Base-by-base conservation (phyloP, 768 basidiomycete species). In the Trametopsis cervina region DNA sequence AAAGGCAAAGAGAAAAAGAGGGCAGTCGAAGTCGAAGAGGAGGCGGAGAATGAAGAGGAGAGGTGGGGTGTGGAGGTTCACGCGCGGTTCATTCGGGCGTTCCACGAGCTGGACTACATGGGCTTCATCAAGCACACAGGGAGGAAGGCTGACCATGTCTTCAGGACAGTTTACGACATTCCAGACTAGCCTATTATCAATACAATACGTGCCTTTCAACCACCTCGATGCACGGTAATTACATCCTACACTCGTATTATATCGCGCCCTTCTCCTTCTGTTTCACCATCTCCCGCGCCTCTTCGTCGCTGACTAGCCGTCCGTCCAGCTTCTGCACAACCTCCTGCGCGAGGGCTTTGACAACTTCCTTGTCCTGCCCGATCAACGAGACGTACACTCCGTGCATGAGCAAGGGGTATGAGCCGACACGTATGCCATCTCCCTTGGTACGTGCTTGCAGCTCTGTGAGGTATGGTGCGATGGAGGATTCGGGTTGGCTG, bases 351-450 rank as follows among this genome's bases (percentile, higher is more conserved):
- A 85, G 67, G 29, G 75, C 71, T 15, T 68, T 69, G 4, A 87
- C 65, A 53, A 73, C 71, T 23, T 69, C 61, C 53, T 67, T 68
- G 40, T 72, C 58, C 23, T 57, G 63, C 4, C 77, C 80, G 52
- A 80, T 81, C 51, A 81, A 66, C 35, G 76, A 76, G 22, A 85
- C 81, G 47, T 80, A 83, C 7, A 85, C 85, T 13, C 83, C 84
- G 37, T 62, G 65, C 47, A 66, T 58, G 20, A 83, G 62, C 23
- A 78, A 71, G 23, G 84, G 81, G 65, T 88, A 90, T 25, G 84
- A 87, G 36, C 93, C 86, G 17, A 94, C 76, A 61, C 88, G 82
- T 41, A 98, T 80, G 10, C 83, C 85, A 41, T 89, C 85, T 2
- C 74, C 67, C 58, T 75, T 78, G 2, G 91, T 77, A 42, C 87